Percentiles rank a stretch among this genome's conserved stretches.
Conservation (phyloP, 2,329 filamentous ascomycete species). For the Xylaria sp. region DNA sequence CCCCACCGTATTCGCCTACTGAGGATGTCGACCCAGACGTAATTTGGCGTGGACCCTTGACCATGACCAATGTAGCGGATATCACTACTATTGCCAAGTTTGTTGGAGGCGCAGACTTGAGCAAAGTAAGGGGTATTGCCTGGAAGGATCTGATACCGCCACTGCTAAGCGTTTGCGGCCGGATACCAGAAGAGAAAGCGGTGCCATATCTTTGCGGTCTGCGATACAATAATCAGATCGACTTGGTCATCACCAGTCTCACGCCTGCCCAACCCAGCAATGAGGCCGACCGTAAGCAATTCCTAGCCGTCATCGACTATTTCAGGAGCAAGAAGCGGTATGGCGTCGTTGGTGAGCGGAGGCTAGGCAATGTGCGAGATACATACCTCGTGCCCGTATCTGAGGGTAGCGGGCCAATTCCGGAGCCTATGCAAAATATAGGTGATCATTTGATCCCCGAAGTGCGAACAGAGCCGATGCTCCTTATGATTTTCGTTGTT, state of each 20-base stretch:
- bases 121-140: slow-evolving; percentile 52
- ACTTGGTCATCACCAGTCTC: slow-evolving; percentile 81
- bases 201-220: slow-evolving; percentile 91
- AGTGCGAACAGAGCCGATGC: slow-evolving; percentile 72
- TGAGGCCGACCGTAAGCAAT: slow-evolving; percentile 64
- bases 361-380: slow-evolving; percentile 78
- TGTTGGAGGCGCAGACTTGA: slow-evolving; percentile 82
- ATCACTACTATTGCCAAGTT: slow-evolving; percentile 81
- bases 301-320: slow-evolving; percentile 83
- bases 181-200: slow-evolving; percentile 81
- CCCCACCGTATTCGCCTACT: slow-evolving; percentile 81
- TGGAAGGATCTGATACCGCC: slow-evolving; percentile 80
- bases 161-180: slow-evolving; percentile 72
- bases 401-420: slow-evolving; percentile 71
- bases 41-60: slow-evolving; percentile 77
- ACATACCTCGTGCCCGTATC: slow-evolving; percentile 90
- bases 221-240: slow-evolving; percentile 79
- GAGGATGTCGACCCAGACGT: slow-evolving; percentile 75
- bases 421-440: slow-evolving; percentile 88
- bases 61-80: slow-evolving; percentile 78
- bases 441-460: slow-evolving; percentile 80
- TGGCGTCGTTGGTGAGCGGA: slow-evolving; percentile 82
- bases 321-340: slow-evolving; percentile 83
- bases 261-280: slow-evolving; percentile 62
- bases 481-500: slow-evolving; percentile 86